Percentiles rank a stretch among this genome's conserved stretches.
These are phyloP conservation scores for Phytophthora constricta DNA, from an alignment of 352 stramenopile species.

Conservation along the genomic window DNA sequence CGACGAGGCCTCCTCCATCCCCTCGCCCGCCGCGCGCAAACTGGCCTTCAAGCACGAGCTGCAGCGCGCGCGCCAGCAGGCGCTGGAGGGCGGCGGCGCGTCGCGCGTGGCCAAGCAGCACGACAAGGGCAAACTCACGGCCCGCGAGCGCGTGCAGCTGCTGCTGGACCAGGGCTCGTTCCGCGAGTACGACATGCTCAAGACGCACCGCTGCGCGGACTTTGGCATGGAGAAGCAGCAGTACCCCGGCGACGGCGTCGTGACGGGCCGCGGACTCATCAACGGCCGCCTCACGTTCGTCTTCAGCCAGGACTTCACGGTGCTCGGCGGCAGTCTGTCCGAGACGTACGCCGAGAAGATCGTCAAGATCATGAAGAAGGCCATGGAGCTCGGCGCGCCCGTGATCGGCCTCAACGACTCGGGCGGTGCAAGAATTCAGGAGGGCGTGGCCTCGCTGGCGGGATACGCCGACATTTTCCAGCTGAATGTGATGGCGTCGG, in stretches of 20 bases:
- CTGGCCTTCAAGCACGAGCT: conserved; percentile 77
- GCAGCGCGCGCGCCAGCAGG: conserved; percentile 68
- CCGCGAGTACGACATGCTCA: conserved; percentile 96
- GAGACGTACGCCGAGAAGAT: conserved; percentile 99
- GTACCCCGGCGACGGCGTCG: conserved; percentile 95
- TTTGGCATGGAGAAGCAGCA: conserved; percentile 97
- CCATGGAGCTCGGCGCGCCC: conserved; percentile 93
- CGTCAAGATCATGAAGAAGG: conserved; percentile 99
- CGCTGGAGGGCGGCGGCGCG: conserved; percentile 89
- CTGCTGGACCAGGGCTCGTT: conserved; percentile 97
- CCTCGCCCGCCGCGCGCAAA: conserved; percentile 69
- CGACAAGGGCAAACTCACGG: conserved; percentile 96
- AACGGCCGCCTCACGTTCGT: conserved; percentile 96
- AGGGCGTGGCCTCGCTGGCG: conserved; percentile 96
- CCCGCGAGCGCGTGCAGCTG: conserved; percentile 94
- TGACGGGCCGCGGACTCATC: conserved; percentile 95
- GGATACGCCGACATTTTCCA: conserved; percentile 99
- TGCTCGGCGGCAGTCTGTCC: conserved; percentile 96
- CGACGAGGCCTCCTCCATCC: conserved; percentile 39
- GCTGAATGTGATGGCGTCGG: conserved; percentile 95
- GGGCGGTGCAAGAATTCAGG: conserved; percentile 97
- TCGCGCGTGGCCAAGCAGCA: conserved; percentile 92
- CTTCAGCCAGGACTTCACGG: conserved; percentile 98
- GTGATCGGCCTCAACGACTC: conserved; percentile 99
- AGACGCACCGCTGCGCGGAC: conserved; percentile 96